Conservation (phyloP, 306 rosid species). For the Senna siamea region DNA sequence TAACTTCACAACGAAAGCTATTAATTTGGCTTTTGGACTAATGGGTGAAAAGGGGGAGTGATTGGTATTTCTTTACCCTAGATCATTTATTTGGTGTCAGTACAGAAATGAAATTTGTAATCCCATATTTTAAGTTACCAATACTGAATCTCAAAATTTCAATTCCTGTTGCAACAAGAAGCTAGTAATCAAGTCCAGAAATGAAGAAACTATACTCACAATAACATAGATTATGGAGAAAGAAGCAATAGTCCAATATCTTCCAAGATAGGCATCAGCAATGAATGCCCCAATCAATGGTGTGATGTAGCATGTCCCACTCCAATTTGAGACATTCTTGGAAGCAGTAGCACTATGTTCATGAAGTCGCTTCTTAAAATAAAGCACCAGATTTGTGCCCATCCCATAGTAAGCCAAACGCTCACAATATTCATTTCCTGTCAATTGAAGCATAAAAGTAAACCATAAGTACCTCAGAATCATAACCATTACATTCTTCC, state of each 20-base stretch:
- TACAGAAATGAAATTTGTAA: neutral
- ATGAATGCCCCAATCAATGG: constrained; percentile 74
- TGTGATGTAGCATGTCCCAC: constrained; percentile 70
- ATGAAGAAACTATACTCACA: constrained; percentile 47
- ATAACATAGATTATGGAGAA: constrained; percentile 67
- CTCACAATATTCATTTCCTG: constrained; percentile 75
- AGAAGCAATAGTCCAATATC: constrained; percentile 66
- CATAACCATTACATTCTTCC: constrained; percentile 1
- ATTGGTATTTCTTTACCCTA: neutral
- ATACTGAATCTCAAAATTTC: neutral
- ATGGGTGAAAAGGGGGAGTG: neutral
- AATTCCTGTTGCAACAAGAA: neutral
- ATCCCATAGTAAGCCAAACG: constrained; percentile 78
- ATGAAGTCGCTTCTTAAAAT: constrained; percentile 52
- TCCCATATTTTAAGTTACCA: neutral
- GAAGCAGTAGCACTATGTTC: constrained; percentile 59
- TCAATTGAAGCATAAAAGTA: constrained; percentile 3
- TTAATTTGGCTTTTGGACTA: neutral
- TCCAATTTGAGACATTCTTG: constrained; percentile 55
- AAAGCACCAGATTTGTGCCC: constrained; percentile 67
- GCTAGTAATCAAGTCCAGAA: neutral
- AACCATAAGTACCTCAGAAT: neutral
- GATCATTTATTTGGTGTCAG: neutral
- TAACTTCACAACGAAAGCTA: neutral
- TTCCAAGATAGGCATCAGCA: constrained; percentile 76